Evolutionary conservation across 2,329 filamentous ascomycete genomes (phyloP), one percentile per base, ranked within the genome.

Genomic region (Cucurbitaria berberidis): DNA sequence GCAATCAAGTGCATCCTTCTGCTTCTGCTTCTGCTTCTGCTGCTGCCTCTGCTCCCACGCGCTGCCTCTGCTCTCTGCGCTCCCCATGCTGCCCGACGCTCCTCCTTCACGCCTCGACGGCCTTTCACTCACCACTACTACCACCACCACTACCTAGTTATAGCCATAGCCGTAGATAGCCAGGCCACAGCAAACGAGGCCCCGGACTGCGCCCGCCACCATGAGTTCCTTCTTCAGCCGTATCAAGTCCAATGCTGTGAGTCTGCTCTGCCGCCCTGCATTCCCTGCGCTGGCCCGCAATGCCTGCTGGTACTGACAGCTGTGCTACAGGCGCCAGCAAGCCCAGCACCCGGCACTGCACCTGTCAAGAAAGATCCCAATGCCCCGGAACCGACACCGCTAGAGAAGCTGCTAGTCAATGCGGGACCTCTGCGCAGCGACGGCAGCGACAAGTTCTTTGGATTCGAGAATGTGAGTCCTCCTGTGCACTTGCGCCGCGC

Each of bases 361-460:
- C 78, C 83, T 32, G 70, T 79, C 51, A 88, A 86, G 77, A 86
- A 85, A 69, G 85, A 88, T 63, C 77, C 80, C 53, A 81, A 83
- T 70, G 79, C 81, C 62, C 81, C 80, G 29, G 78, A 81, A 61
- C 78, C 81, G 48, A 86, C 84, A 40, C 82, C 84, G 36, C 74
- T 88, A 29, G 85, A 88, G 76, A 86, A 91, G 80, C 89, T 96
- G 82, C 82, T 99, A 27, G 89, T 91, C 76, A 89, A 92, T 74
- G 87, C 90, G 53, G 93, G 92, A 3, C 87, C 93, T 2, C 79
- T 96, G 63, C 87, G 91, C 68, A 81, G 84, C 63, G 93, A 98
- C 77, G 95, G 95, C 48, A 96, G 90, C 73, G 95, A 98, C 80
- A 96, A 96, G 80, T 99, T 96, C 80, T 98, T 96, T 78, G 95